phyloP scores from a whole-genome alignment of 163 green algal genomes.

The Volvox carteri region DNA sequence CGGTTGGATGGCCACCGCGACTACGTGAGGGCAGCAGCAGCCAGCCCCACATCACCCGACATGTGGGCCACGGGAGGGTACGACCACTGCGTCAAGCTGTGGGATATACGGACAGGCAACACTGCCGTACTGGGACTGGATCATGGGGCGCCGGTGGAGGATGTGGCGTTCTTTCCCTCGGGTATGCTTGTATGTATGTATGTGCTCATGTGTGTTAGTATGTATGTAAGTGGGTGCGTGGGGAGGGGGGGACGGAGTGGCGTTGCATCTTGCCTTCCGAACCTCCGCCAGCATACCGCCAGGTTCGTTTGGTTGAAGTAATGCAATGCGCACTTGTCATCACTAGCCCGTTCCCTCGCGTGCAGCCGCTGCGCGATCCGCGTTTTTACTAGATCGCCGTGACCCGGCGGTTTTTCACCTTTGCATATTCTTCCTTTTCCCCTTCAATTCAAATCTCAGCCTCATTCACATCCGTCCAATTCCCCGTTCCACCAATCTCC shows the following conservation, averaged over 20 bases:
- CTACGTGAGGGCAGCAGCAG: constrained; percentile 88
- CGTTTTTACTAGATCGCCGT: too few relatives aligned
- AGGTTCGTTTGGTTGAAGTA: too few relatives aligned
- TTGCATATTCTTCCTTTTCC: too few relatives aligned
- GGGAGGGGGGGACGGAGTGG: too few relatives aligned
- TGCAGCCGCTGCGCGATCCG: too few relatives aligned
- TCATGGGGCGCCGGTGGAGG: constrained; percentile 93
- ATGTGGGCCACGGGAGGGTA: constrained; percentile 89
- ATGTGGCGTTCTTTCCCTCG: constrained; percentile 90
- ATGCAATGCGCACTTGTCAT: too few relatives aligned
- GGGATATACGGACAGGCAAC: constrained; percentile 86
- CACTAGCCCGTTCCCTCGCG: too few relatives aligned
- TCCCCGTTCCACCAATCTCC: background rate
- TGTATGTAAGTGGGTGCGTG: too few relatives aligned
- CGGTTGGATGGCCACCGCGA: constrained; percentile 90
- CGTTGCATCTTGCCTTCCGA: too few relatives aligned
- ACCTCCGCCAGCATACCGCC: too few relatives aligned
- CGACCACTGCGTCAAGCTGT: constrained; percentile 95
- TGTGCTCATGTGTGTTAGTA: background rate
- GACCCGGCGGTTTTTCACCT: too few relatives aligned
- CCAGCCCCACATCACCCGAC: constrained; percentile 72
- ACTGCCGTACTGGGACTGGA: constrained; percentile 77
- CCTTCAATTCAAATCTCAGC: too few relatives aligned
- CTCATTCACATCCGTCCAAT: background rate
- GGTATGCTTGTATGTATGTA: constrained; percentile 53